These are phyloP conservation scores for Phytopythium sindhum DNA, from an alignment of 352 stramenopile species.

Conservation along the genomic window DNA sequence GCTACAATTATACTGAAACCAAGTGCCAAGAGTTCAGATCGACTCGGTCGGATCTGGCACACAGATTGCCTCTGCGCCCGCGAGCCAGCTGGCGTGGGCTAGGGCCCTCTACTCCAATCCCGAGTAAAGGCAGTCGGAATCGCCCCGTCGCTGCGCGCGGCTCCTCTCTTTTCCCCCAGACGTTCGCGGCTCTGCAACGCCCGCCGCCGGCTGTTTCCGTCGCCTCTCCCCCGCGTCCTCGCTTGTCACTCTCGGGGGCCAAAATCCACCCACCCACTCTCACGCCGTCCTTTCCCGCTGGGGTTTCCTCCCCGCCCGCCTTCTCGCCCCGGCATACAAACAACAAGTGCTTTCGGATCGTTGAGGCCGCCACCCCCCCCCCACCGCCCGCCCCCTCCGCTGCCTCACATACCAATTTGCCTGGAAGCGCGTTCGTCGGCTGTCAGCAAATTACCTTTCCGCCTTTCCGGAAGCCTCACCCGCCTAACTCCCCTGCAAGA, in stretches of 20 bases:
- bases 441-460: slow-evolving; percentile 25
- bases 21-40: slow-evolving; percentile 1
- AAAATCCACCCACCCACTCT: background rate
- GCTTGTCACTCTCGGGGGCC: background rate
- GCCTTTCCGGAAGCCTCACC: background rate
- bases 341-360: background rate
- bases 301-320: background rate
- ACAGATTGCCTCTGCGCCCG: background rate
- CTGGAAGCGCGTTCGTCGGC: slow-evolving; percentile 21
- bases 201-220: background rate
- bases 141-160: background rate
- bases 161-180: background rate
- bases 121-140: background rate
- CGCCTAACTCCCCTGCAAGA: background rate
- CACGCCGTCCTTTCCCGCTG: background rate
- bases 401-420: slow-evolving; percentile 36
- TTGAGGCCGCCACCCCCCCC: background rate
- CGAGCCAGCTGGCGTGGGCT: background rate
- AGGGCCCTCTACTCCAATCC: background rate
- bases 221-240: background rate
- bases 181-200: background rate
- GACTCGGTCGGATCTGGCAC: background rate
- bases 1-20: background rate
- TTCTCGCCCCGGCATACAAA: background rate
- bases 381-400: background rate